Conservation (phyloP, 352 stramenopile genomes). For the Pythium aristosporum region DNA sequence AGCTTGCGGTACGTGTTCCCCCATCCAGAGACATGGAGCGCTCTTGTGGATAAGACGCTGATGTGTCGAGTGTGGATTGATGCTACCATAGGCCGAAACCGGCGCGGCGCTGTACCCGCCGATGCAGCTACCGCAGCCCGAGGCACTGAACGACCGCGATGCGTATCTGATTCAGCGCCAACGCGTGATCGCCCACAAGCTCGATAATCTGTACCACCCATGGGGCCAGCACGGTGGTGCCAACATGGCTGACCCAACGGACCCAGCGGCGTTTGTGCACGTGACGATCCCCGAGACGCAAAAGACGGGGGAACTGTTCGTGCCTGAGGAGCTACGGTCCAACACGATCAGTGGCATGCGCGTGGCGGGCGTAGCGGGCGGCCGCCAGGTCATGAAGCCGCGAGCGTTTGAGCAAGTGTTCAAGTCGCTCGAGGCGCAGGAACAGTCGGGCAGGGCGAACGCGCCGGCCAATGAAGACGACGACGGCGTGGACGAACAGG, state of each 20-base stretch:
- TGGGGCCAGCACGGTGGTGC: conserved; percentile 42
- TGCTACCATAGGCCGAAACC: conserved; percentile 37
- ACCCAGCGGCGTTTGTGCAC: conserved; percentile 56
- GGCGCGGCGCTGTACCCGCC: conserved; percentile 55
- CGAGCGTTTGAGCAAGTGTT: conserved; percentile 69
- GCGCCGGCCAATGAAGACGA: conserved; percentile 45
- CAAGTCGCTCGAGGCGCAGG: conserved; percentile 66
- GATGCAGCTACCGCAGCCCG: conserved; percentile 59
- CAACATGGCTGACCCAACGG: conserved; percentile 22
- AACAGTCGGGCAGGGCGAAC: conserved; percentile 62
- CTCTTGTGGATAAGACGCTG: too few species aligned
- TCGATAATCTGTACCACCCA: conserved; percentile 66
- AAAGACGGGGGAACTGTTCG: conserved; percentile 59
- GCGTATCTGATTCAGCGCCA: conserved; percentile 72
- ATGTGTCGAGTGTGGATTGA: background rate
- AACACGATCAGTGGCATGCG: conserved; percentile 54
- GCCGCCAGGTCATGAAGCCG: conserved; percentile 57
- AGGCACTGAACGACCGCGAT: conserved; percentile 50
- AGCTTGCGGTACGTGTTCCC: conserved; percentile 42
- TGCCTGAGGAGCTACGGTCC: conserved; percentile 57
- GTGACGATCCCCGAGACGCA: conserved; percentile 57
- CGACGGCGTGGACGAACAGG: conserved; percentile 56
- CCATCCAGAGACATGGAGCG: background rate
- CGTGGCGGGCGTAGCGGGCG: conserved; percentile 20
- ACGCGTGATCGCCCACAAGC: conserved; percentile 62